Evolutionary conservation across 192 early-diverging fungal genomes (phyloP).

Genomic region (Spizellomyces punctatus): DNA sequence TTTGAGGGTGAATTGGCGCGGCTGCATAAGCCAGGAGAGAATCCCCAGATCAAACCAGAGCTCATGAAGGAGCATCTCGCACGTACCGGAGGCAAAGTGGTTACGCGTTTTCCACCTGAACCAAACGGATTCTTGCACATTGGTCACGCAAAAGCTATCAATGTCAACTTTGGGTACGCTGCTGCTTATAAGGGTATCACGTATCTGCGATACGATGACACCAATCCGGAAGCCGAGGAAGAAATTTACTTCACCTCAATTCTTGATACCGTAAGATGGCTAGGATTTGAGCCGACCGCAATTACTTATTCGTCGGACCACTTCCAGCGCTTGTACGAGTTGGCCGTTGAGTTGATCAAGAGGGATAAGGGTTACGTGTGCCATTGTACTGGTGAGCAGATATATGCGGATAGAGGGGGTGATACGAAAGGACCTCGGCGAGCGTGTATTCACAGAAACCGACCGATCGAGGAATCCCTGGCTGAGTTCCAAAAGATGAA

Average conservation of each 20-base stretch:
- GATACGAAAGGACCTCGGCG: constrained; percentile 81
- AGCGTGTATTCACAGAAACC: constrained; percentile 88
- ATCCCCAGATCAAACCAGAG: constrained; percentile 91
- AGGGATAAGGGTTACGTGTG: constrained; percentile 91
- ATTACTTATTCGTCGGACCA: constrained; percentile 98
- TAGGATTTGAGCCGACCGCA: constrained; percentile 89
- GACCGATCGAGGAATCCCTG: constrained; percentile 90
- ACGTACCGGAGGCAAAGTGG: constrained; percentile 85
- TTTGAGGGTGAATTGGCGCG: constrained; percentile 90
- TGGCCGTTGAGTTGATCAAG: constrained; percentile 90
- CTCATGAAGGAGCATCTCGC: constrained; percentile 89
- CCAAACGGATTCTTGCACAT: constrained; percentile 99
- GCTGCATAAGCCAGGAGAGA: constrained; percentile 94
- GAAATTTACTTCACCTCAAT: constrained; percentile 95
- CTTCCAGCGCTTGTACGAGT: constrained; percentile 94
- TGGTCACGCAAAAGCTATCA: constrained; percentile 99
- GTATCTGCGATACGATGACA: constrained; percentile 91
- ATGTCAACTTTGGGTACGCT: constrained; percentile 99
- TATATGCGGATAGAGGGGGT: constrained; percentile 89
- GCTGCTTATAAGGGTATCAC: constrained; percentile 84
- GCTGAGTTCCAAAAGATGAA: constrained; percentile 98
- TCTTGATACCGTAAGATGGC: constrained; percentile 90
- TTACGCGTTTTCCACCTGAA: constrained; percentile 99
- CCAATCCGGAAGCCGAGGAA: constrained; percentile 93
- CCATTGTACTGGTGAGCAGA: constrained; percentile 95